phyloP scores from a whole-genome alignment of 192 early-diverging fungal species.

The Phycomyces nitens region DNA sequence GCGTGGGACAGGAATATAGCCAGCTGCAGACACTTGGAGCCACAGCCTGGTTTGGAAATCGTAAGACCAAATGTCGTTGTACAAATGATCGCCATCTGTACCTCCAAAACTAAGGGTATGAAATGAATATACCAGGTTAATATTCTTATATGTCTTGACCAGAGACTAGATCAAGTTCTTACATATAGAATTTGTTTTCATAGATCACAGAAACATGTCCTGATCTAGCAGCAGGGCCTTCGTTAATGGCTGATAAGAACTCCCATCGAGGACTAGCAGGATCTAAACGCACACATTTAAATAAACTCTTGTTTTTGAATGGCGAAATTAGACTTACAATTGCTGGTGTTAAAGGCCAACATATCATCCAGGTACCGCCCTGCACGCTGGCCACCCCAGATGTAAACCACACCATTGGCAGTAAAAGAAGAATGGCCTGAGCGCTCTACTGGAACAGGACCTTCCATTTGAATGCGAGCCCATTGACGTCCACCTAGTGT shows the following conservation, averaged over 20 bases:
- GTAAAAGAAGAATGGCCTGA: constrained; percentile 44
- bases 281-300: constrained; percentile 1
- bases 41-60: constrained; percentile 41
- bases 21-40: constrained; percentile 37
- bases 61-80: constrained; percentile 58
- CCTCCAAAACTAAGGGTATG: constrained; percentile 49
- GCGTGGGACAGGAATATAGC: constrained; percentile 44
- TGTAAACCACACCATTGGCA: constrained; percentile 41
- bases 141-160: too few relatives aligned
- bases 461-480: constrained; percentile 35
- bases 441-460: constrained; percentile 33
- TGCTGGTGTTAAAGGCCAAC: constrained; percentile 41
- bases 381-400: constrained; percentile 42
- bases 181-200: constrained; percentile 30
- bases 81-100: constrained; percentile 41
- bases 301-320: not conserved
- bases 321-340: constrained; percentile 30
- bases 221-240: constrained; percentile 23
- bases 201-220: constrained; percentile 21
- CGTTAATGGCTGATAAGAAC: constrained; percentile 13
- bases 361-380: constrained; percentile 48
- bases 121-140: not conserved
- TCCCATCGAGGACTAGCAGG: constrained; percentile 21
- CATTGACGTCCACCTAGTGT: constrained; percentile 43
- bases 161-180: too few relatives aligned